Percentiles rank a stretch among this genome's conserved stretches.
These are phyloP conservation scores for Dichotomopilus funicola DNA, from an alignment of 2,329 filamentous ascomycete genomes.

Conservation along the genomic window DNA sequence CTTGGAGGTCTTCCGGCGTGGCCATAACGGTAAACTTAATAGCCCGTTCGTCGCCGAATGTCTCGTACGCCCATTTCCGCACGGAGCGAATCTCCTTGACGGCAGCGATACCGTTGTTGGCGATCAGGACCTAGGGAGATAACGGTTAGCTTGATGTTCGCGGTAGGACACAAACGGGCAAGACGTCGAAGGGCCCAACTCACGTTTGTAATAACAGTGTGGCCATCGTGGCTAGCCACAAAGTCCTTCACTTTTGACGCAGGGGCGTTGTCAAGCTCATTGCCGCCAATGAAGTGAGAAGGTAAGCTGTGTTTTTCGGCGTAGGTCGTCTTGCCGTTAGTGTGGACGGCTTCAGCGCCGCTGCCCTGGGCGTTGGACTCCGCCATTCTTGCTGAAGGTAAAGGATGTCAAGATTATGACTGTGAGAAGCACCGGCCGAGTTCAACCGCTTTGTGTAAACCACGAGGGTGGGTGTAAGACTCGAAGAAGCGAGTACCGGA, in stretches of 20 bases:
- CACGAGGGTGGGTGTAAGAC: constrained; percentile 9
- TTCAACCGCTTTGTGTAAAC: constrained; percentile 10
- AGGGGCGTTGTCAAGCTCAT: constrained; percentile 72
- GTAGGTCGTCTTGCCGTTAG: constrained; percentile 59
- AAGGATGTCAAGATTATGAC: constrained; percentile 3
- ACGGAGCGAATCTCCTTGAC: constrained; percentile 99
- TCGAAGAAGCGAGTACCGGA: background rate
- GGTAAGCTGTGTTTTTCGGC: constrained; percentile 76
- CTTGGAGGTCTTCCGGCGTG: constrained; percentile 92
- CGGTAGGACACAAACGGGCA: no score
- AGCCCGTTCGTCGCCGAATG: constrained; percentile 93
- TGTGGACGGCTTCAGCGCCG: constrained; percentile 44
- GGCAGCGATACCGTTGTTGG: constrained; percentile 98
- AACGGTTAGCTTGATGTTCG: background rate
- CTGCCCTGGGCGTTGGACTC: constrained; percentile 40
- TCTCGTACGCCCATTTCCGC: constrained; percentile 99
- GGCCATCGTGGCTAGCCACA: constrained; percentile 79
- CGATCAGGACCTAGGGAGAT: constrained; percentile 74
- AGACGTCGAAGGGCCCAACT: constrained; percentile 32
- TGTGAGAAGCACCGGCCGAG: background rate
- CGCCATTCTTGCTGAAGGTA: constrained; percentile 41
- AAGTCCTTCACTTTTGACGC: constrained; percentile 94
- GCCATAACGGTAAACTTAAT: constrained; percentile 99
- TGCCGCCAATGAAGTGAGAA: constrained; percentile 95
- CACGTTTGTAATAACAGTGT: constrained; percentile 98